Conservation (phyloP, 2,329 filamentous ascomycete species). For the Arthrobotrys sinensis region DNA sequence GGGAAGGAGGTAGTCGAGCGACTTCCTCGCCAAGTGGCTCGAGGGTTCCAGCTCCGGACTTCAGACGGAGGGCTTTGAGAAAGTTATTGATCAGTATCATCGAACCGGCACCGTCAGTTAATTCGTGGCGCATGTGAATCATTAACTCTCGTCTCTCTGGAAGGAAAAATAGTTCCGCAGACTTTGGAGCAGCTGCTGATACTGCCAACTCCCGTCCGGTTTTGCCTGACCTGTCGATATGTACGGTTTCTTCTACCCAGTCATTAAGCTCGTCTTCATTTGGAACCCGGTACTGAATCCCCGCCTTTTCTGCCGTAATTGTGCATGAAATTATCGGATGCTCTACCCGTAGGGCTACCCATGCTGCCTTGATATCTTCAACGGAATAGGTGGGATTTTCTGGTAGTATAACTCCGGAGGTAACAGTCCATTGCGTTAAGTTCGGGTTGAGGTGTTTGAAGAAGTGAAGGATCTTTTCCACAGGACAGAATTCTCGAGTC, state of each 20-base stretch:
- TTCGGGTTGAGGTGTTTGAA: not conserved
- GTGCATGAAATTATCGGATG: slow-evolving; percentile 29
- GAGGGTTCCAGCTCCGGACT: slow-evolving; percentile 2
- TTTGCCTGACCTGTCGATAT: slow-evolving; percentile 10
- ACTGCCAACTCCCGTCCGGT: slow-evolving; percentile 22
- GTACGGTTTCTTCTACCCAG: slow-evolving; percentile 26
- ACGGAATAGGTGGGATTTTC: not conserved
- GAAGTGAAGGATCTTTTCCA: slow-evolving; percentile 9
- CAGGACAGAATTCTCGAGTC: slow-evolving; percentile 2
- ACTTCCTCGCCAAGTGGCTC: slow-evolving; percentile 12
- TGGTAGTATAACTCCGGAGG: slow-evolving; percentile 16
- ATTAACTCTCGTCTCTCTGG: slow-evolving; percentile 24
- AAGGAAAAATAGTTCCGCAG: slow-evolving; percentile 13
- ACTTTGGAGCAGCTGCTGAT: not conserved
- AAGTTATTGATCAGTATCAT: slow-evolving; percentile 25
- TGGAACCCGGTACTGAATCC: slow-evolving; percentile 9
- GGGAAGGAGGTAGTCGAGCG: slow-evolving; percentile 1
- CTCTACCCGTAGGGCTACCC: slow-evolving; percentile 8
- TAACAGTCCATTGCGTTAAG: slow-evolving; percentile 6
- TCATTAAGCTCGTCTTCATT: slow-evolving; percentile 1
- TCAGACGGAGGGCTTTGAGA: slow-evolving; percentile 15
- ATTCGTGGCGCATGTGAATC: slow-evolving; percentile 10
- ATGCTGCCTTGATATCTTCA: slow-evolving; percentile 10
- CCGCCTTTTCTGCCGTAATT: not conserved
- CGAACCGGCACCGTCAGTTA: slow-evolving; percentile 22